phyloP scores from a whole-genome alignment of 176 grass and related monocot genomes.

The Oryza nivara region DNA sequence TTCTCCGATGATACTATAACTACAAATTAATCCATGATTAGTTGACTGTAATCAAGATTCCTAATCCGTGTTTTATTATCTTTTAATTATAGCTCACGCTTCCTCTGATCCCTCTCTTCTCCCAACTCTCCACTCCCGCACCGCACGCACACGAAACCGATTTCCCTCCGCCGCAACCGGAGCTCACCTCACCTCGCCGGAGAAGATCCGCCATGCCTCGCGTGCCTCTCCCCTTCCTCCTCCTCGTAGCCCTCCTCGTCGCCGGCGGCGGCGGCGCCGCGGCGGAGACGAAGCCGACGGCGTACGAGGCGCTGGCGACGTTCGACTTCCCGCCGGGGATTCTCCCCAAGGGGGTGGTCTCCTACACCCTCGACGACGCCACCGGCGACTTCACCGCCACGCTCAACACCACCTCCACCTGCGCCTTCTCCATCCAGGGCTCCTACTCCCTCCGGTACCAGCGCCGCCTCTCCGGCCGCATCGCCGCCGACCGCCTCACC shows the following conservation, averaged over 20 bases:
- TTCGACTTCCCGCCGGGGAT: slow-evolving; percentile 84
- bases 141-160: background rate
- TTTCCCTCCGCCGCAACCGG: no score
- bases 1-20: no score
- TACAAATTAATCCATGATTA: no score
- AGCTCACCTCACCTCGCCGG: background rate
- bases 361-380: slow-evolving; percentile 68
- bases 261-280: background rate
- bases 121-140: background rate
- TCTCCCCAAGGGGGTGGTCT: slow-evolving; percentile 65
- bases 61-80: no score
- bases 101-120: no score
- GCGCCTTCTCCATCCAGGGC: slow-evolving; percentile 78
- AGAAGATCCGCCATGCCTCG: slow-evolving; percentile 35
- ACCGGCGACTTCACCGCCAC: slow-evolving; percentile 82
- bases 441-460: slow-evolving; percentile 92
- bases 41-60: no score
- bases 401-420: slow-evolving; percentile 53
- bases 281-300: slow-evolving; percentile 42
- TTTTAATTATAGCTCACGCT: no score
- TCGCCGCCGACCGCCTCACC: slow-evolving; percentile 52
- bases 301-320: slow-evolving; percentile 71
- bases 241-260: slow-evolving; percentile 19
- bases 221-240: slow-evolving; percentile 5
- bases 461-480: slow-evolving; percentile 67